These are phyloP conservation scores for Malassezia cuniculi DNA, from an alignment of 1,284 basidiomycete genomes.

Conservation along the genomic window DNA sequence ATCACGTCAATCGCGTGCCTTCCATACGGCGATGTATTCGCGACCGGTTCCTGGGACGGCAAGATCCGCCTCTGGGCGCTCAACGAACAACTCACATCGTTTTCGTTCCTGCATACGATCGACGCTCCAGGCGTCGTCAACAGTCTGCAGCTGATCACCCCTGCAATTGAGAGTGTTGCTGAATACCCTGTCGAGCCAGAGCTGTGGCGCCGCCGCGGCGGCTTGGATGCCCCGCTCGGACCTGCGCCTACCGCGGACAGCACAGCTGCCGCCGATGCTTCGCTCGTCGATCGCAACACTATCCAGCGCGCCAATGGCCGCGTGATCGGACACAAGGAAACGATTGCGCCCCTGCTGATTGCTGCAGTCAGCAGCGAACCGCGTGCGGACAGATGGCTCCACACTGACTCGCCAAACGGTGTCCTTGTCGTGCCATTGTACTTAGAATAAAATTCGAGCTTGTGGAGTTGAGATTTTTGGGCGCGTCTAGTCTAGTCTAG, in stretches of 20 bases:
- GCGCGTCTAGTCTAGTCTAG: no score
- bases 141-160: slow-evolving; percentile 64
- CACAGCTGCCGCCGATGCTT: not conserved
- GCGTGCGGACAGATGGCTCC: slow-evolving; percentile 75
- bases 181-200: slow-evolving; percentile 9
- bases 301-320: slow-evolving; percentile 1
- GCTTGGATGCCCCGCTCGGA: slow-evolving; percentile 7
- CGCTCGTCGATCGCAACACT: not conserved
- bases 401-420: slow-evolving; percentile 59
- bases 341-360: slow-evolving; percentile 52
- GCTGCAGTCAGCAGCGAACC: slow-evolving; percentile 77
- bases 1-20: slow-evolving; percentile 70
- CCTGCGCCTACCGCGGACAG: not conserved
- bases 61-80: slow-evolving; percentile 76
- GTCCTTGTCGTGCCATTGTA: slow-evolving; percentile 53
- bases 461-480: no score
- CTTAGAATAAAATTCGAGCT: no score
- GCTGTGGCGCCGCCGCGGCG: slow-evolving; percentile 16
- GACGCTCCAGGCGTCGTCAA: slow-evolving; percentile 70
- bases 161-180: slow-evolving; percentile 3
- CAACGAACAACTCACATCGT: slow-evolving; percentile 62
- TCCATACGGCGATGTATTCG: slow-evolving; percentile 80
- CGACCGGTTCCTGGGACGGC: slow-evolving; percentile 86
- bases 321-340: slow-evolving; percentile 18
- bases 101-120: slow-evolving; percentile 57